A percentile compares a stretch with the other conserved stretches of the same genome.
Conservation (phyloP, 2,329 filamentous ascomycete species). For the Chaetomiaceae sp. region DNA sequence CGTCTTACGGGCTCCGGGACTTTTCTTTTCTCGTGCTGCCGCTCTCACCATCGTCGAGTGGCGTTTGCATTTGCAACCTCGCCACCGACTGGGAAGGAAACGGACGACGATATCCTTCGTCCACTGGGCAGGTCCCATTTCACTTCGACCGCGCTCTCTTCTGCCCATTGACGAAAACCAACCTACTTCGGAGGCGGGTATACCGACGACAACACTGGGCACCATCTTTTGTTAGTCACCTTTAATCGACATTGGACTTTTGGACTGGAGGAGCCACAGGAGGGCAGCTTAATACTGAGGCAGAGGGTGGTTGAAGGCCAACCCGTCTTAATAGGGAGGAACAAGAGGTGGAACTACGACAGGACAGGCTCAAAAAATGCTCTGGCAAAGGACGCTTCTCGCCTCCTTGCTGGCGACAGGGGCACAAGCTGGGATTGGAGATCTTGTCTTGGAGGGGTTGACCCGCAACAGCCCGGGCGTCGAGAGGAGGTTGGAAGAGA, state of each 20-base stretch:
- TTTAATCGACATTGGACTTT: no score
- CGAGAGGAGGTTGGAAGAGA: slow-evolving; percentile 31
- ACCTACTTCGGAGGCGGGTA: background rate
- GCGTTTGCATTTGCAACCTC: slow-evolving; percentile 15
- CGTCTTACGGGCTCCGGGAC: background rate
- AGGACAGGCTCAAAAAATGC: slow-evolving; percentile 33
- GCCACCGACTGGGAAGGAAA: slow-evolving; percentile 21
- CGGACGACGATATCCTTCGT: slow-evolving; percentile 24
- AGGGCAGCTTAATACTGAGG: slow-evolving; percentile 10
- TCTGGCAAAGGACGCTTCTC: slow-evolving; percentile 33
- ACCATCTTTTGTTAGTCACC: no score
- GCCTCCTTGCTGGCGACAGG: slow-evolving; percentile 34
- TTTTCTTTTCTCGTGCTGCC: slow-evolving; percentile 15
- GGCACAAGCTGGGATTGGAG: slow-evolving; percentile 33
- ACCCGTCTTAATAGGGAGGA: slow-evolving; percentile 8
- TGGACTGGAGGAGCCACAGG: slow-evolving; percentile 13
- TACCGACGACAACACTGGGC: background rate
- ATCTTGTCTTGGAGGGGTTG: slow-evolving; percentile 25
- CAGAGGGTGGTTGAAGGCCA: background rate
- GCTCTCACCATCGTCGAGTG: slow-evolving; percentile 21
- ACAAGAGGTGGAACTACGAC: slow-evolving; percentile 16
- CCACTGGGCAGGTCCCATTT: slow-evolving; percentile 33
- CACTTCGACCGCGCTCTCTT: slow-evolving; percentile 18
- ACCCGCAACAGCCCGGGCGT: slow-evolving; percentile 23
- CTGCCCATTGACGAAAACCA: slow-evolving; percentile 1